Evolutionary conservation across 1,284 basidiomycete genomes (phyloP), one percentile per base, ranked within the genome.

Genomic region (Neolentinus lepideus): DNA sequence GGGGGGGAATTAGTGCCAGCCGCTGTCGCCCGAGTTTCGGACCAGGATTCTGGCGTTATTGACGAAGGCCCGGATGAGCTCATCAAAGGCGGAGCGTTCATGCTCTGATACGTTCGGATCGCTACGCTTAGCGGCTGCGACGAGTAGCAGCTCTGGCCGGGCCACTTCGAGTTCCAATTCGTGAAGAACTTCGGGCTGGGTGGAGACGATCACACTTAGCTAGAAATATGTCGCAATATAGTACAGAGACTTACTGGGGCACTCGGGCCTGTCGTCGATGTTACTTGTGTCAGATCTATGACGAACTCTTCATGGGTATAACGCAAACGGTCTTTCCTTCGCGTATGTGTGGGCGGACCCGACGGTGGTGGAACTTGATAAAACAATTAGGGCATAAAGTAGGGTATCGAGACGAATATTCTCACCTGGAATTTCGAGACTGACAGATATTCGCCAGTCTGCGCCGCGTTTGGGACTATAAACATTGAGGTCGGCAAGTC

Each of bases 261-360:
- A 57, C 70, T 75, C 1, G 77, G 68, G 9, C 75, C 69, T 11
- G 68, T 60, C 29, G 71, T 71, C 12, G 84, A 75, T 6, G 82
- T 84, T 52, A 99, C 96, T 69, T 95, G 92, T 0, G 96, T 99
- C 50, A 99, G 78, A 71, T 99, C 96, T 60, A 99, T 88, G 62
- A 80, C 80, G 67, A 93, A 94, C 59, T 95, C 85, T 71, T 98
- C 93, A 70, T 98, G 95, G 1, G 85, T 75, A 68, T 99, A 99
- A 62, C 90, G 92, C 65, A 98, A 78, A 35, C 97, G 80, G 69
- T 99, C 94, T 73, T 97, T 99, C 72, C 80, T 80, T 58, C 92
- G 82, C 27, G 80, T 78, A 60, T 80, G 74, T 1, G 75, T 75
- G 0, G 84, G 71, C 2, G 76, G 67, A 2, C 86, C 86, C 55